Conservation (phyloP, 352 stramenopile genomes). For the Phytophthora capsici region DNA sequence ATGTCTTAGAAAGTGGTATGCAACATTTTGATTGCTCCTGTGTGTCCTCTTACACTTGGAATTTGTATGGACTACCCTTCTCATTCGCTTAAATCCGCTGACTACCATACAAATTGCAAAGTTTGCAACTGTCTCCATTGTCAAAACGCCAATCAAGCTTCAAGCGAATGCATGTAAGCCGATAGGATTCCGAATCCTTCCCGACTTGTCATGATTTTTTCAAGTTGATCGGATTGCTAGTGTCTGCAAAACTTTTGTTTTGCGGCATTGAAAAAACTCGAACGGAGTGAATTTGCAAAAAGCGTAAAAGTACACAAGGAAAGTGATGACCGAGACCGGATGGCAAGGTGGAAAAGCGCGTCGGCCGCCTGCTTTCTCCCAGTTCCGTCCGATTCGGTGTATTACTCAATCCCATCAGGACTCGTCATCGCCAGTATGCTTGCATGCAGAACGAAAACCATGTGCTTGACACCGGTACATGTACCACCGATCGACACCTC, state of each 20-base stretch:
- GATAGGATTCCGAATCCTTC: constrained; percentile 27
- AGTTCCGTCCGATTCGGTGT: neutral
- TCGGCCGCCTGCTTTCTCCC: constrained; percentile 11
- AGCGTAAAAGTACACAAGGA: constrained; percentile 6
- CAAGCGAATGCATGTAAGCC: constrained; percentile 12
- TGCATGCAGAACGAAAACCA: constrained; percentile 21
- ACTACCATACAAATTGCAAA: constrained; percentile 29
- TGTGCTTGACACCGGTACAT: constrained; percentile 9
- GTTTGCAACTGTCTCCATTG: neutral
- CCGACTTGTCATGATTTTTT: constrained; percentile 3
- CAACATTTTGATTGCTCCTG: constrained; percentile 12
- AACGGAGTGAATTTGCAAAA: neutral
- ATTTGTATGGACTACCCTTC: neutral
- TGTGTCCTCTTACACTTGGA: neutral
- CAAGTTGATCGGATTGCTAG: constrained; percentile 5
- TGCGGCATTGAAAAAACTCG: neutral
- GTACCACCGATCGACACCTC: constrained; percentile 19
- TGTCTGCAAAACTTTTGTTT: neutral
- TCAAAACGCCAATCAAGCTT: constrained; percentile 13
- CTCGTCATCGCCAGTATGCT: constrained; percentile 39
- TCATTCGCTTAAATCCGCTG: constrained; percentile 8
- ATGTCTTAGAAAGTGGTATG: constrained; percentile 31
- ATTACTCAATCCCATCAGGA: constrained; percentile 25
- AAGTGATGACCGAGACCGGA: constrained; percentile 29
- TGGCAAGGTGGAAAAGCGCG: constrained; percentile 25